A percentile compares a stretch with the other conserved stretches of the same genome.
phyloP scores from a whole-genome alignment of 169 alveolate species.

The Miamiensis avidus region DNA sequence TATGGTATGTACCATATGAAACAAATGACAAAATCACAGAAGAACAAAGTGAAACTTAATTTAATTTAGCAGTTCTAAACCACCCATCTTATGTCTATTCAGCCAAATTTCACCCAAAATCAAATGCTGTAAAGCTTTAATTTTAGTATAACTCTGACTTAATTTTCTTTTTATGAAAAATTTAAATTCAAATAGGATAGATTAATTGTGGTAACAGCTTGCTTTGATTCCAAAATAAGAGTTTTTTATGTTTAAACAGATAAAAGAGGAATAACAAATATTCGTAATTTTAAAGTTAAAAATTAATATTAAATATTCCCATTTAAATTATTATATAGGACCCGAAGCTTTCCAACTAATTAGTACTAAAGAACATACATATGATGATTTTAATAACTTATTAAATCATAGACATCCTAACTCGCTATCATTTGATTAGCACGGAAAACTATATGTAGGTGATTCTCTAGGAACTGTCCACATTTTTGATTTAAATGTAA shows the following conservation, averaged over 20 bases:
- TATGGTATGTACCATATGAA: conserved; percentile 64
- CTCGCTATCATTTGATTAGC: conserved; percentile 60
- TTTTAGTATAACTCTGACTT: no score
- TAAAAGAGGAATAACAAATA: not conserved
- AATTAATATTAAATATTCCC: not conserved
- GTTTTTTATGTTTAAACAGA: conserved; percentile 56
- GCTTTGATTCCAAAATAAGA: conserved; percentile 79
- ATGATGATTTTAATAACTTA: conserved; percentile 31
- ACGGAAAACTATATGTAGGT: conserved; percentile 75
- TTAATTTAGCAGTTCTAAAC: conserved; percentile 46
- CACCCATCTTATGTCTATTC: conserved; percentile 85
- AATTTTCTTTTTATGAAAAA: no score
- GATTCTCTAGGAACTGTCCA: conserved; percentile 77
- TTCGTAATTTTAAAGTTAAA: not conserved
- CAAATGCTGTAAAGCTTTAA: not conserved
- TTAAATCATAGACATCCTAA: conserved; percentile 78
- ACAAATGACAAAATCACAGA: conserved; percentile 16
- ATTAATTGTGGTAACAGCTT: conserved; percentile 65
- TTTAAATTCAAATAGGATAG: not conserved
- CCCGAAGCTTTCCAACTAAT: conserved; percentile 8
- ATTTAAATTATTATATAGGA: not conserved
- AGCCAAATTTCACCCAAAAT: conserved; percentile 57
- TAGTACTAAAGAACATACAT: conserved; percentile 9
- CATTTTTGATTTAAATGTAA: conserved; percentile 63
- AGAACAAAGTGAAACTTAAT: conserved; percentile 44